phyloP scores from a whole-genome alignment of 2,329 filamentous ascomycete genomes.

The Nigrospora sphaerica region DNA sequence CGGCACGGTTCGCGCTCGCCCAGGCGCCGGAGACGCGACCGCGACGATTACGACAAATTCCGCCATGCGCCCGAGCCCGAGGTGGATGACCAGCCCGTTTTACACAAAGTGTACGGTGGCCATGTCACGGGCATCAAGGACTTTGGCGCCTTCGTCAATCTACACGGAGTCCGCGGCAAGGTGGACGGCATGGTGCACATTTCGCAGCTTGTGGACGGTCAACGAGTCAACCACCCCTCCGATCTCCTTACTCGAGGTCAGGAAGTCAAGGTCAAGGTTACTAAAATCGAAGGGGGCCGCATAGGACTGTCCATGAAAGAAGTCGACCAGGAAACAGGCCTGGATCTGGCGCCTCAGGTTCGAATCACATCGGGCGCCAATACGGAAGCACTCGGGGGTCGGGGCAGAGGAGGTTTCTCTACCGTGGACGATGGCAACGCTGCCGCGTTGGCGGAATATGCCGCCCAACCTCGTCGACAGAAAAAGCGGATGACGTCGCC shows the following conservation, averaged over 20 bases:
- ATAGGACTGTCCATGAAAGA: constrained; percentile 96
- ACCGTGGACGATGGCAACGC: constrained; percentile 35
- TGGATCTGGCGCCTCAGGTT: constrained; percentile 72
- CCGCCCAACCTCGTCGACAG: constrained; percentile 48
- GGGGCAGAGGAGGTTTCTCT: constrained; percentile 45
- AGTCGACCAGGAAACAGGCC: constrained; percentile 82
- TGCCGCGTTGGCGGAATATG: constrained; percentile 57
- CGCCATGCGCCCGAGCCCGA: constrained; percentile 62
- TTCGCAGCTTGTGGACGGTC: constrained; percentile 77
- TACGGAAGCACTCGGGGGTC: constrained; percentile 69
- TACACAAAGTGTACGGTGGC: constrained; percentile 86
- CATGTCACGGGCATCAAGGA: constrained; percentile 89
- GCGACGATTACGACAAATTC: constrained; percentile 42
- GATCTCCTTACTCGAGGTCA: constrained; percentile 79
- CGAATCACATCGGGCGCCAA: constrained; percentile 86
- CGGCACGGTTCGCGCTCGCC: constrained; percentile 55
- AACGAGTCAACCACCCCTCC: constrained; percentile 84
- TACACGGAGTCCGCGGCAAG: constrained; percentile 80
- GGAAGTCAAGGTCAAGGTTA: constrained; percentile 84
- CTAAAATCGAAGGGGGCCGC: constrained; percentile 73
- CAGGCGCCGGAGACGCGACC: constrained; percentile 33
- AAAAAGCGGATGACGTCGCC: constrained; percentile 95
- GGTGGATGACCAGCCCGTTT: constrained; percentile 71
- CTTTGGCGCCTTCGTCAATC: constrained; percentile 90
- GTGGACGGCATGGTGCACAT: constrained; percentile 92